phyloP scores from a whole-genome alignment of 345 rosid species.

The Cochlearia excelsa region DNA sequence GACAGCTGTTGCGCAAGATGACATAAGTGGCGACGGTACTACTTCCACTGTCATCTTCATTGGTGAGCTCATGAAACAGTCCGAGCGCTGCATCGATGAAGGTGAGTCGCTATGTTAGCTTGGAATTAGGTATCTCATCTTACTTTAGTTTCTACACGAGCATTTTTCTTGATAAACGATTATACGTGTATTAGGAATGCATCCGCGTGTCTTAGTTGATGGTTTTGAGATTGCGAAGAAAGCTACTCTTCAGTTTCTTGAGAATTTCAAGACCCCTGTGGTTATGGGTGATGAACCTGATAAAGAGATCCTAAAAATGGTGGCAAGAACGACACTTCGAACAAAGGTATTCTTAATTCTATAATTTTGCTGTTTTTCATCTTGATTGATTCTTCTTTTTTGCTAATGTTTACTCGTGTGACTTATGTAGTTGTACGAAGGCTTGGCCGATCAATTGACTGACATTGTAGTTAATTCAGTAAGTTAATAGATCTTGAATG shows the following conservation, averaged over 20 bases:
- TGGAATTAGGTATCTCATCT: background rate
- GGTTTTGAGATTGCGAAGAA: slow-evolving; percentile 96
- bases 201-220: slow-evolving; percentile 98
- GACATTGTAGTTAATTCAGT: slow-evolving; percentile 88
- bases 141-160: too few species aligned
- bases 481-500: slow-evolving; percentile 33
- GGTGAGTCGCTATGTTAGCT: slow-evolving; percentile 49
- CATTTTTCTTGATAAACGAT: slow-evolving; percentile 19
- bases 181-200: slow-evolving; percentile 67
- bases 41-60: slow-evolving; percentile 94
- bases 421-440: slow-evolving; percentile 67
- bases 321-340: slow-evolving; percentile 90
- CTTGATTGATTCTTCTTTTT: background rate
- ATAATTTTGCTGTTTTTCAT: slow-evolving; percentile 10
- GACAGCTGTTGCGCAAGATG: slow-evolving; percentile 99
- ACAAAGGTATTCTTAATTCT: slow-evolving; percentile 60
- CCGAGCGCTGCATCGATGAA: slow-evolving; percentile 96
- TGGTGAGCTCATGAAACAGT: slow-evolving; percentile 97
- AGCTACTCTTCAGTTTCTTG: slow-evolving; percentile 92
- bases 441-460: slow-evolving; percentile 93
- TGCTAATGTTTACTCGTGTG: slow-evolving; percentile 17
- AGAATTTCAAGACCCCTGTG: slow-evolving; percentile 93
- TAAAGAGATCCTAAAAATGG: slow-evolving; percentile 93
- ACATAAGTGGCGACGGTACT: slow-evolving; percentile 98
- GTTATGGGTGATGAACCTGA: slow-evolving; percentile 93